A percentile compares a stretch with the other conserved stretches of the same genome.
Evolutionary conservation across 2,329 filamentous ascomycete species (phyloP).

Genomic region (Talaromyces sp.): DNA sequence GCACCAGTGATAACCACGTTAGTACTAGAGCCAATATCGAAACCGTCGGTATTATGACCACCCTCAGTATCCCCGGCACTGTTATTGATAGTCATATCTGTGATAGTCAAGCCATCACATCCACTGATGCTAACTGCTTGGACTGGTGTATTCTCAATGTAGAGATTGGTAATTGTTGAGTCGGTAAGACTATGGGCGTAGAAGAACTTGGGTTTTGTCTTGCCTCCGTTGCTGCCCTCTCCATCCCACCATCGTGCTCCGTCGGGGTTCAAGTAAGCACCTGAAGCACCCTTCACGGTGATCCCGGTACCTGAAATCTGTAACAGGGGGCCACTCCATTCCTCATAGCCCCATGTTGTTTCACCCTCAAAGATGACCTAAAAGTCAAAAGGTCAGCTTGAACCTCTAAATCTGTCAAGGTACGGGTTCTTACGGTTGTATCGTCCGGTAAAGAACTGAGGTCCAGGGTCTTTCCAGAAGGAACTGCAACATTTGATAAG

Average conservation of each 20-base stretch:
- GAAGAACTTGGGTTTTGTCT: constrained; percentile 62
- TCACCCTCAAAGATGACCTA: constrained; percentile 61
- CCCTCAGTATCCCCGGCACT: constrained; percentile 49
- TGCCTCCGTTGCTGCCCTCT: constrained; percentile 58
- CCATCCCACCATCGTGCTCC: constrained; percentile 61
- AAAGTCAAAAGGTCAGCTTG: not conserved
- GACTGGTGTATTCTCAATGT: constrained; percentile 35
- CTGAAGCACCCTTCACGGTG: constrained; percentile 52
- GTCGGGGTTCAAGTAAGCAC: constrained; percentile 54
- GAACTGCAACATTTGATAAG: constrained; percentile 34
- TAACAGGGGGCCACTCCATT: constrained; percentile 64
- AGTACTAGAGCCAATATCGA: constrained; percentile 53
- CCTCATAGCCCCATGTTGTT: constrained; percentile 63
- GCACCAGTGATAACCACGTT: constrained; percentile 53
- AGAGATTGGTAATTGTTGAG: constrained; percentile 31
- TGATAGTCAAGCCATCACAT: constrained; percentile 52
- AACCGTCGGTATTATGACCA: constrained; percentile 57
- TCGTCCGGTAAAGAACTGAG: constrained; percentile 30
- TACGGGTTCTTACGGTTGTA: constrained; percentile 24
- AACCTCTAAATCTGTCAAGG: not conserved
- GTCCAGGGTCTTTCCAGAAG: constrained; percentile 35
- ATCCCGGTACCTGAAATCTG: constrained; percentile 57
- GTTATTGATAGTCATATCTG: constrained; percentile 57
- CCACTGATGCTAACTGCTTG: constrained; percentile 35
- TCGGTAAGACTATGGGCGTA: constrained; percentile 37